phyloP scores from a whole-genome alignment of 73 alveolate genomes.

The Tetrahymena thermophila region DNA sequence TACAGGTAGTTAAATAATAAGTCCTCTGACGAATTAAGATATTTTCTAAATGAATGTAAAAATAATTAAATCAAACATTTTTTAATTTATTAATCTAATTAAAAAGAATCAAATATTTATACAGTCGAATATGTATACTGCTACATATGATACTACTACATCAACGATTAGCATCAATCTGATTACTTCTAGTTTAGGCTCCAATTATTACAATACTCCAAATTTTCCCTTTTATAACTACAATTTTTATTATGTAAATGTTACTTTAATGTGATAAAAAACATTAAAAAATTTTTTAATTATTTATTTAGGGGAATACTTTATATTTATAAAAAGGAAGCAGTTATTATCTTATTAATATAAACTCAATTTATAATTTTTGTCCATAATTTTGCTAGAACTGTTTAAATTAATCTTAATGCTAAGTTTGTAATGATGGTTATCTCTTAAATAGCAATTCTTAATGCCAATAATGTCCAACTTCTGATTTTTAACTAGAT shows the following conservation, averaged over 20 bases:
- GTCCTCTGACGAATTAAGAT: background rate
- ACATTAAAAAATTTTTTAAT: too few relatives aligned
- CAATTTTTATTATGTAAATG: background rate
- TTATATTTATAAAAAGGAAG: background rate
- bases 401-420: background rate
- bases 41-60: background rate
- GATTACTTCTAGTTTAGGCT: background rate
- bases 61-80: too few relatives aligned
- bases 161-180: too few relatives aligned
- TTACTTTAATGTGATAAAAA: too few relatives aligned
- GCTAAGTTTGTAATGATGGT: background rate
- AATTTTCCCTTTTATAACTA: background rate
- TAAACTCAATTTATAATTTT: background rate
- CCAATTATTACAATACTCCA: background rate
- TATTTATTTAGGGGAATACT: background rate
- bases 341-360: background rate
- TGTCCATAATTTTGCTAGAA: background rate
- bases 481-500: background rate
- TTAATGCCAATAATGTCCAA: background rate
- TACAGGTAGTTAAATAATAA: background rate
- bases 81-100: too few relatives aligned
- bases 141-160: background rate
- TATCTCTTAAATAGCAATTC: background rate
- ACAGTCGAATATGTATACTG: background rate
- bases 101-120: background rate